A percentile compares a stretch with the other conserved stretches of the same genome.
Conservation (phyloP, 2,329 filamentous ascomycete species). For the Domatiomyces globalis region DNA sequence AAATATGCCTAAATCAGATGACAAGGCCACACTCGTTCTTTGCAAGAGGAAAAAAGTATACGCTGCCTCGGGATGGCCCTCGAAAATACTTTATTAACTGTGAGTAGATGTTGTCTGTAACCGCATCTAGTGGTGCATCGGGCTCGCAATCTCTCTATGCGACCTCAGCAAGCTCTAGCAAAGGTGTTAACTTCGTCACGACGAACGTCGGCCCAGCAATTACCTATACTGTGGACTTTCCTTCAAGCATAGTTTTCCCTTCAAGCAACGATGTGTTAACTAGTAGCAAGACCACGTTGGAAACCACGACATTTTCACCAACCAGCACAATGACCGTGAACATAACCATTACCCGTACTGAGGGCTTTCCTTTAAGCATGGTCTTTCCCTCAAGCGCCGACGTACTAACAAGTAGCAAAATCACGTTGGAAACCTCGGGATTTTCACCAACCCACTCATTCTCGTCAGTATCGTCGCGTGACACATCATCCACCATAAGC, state of each 20-base stretch:
- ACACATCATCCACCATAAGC: not conserved
- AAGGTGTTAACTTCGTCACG: not conserved
- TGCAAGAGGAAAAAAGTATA: not conserved
- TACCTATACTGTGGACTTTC: not conserved
- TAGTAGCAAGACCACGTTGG: not conserved
- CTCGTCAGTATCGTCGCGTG: not conserved
- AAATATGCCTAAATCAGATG: not conserved
- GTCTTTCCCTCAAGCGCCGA: not conserved
- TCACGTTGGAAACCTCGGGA: not conserved
- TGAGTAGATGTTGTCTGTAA: not conserved
- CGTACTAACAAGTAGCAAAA: not conserved
- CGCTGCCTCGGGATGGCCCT: not conserved
- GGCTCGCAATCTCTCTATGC: not conserved
- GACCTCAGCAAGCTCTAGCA: not conserved
- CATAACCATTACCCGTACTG: not conserved
- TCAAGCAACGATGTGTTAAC: not conserved
- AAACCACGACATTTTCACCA: not conserved
- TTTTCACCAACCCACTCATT: not conserved
- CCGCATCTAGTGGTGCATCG: not conserved
- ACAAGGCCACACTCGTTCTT: not conserved
- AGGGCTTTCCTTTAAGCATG: not conserved
- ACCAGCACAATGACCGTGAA: not conserved
- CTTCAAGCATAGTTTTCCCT: not conserved
- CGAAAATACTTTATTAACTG: not conserved
- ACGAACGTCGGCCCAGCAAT: not conserved